Conservation (phyloP, 2,329 filamentous ascomycete genomes). For the Pseudocercospora eumusae region DNA sequence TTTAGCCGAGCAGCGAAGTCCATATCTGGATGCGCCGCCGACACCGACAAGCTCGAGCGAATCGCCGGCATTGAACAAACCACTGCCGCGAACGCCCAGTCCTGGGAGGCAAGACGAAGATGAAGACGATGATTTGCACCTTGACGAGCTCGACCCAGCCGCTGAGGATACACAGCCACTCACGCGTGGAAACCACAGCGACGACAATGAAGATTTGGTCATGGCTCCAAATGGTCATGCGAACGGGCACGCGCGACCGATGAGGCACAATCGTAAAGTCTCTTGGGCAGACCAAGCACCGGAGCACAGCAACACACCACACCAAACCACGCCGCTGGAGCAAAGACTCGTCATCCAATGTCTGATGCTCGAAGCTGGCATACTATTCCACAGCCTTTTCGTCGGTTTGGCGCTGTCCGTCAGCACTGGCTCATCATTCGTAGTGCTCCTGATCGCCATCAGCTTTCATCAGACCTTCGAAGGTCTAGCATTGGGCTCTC, state of each 20-base stretch:
- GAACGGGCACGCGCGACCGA: constrained; percentile 19
- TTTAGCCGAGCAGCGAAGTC: constrained; percentile 28
- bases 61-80: constrained; percentile 34
- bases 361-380: constrained; percentile 72
- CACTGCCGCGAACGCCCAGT: constrained; percentile 34
- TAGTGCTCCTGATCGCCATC: constrained; percentile 68
- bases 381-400: constrained; percentile 76
- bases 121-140: constrained; percentile 35
- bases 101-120: constrained; percentile 14
- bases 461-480: constrained; percentile 71
- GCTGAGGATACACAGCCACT: constrained; percentile 31
- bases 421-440: constrained; percentile 64
- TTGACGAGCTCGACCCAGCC: constrained; percentile 39
- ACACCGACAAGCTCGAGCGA: constrained; percentile 15
- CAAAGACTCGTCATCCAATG: constrained; percentile 71
- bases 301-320: constrained; percentile 11
- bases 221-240: constrained; percentile 21
- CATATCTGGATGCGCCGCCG: constrained; percentile 24
- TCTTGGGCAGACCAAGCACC: constrained; percentile 26
- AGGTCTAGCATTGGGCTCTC: constrained; percentile 68
- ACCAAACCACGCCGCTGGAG: constrained; percentile 42
- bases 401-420: constrained; percentile 73
- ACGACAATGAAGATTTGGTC: constrained; percentile 19
- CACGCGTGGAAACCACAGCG: constrained; percentile 23
- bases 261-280: constrained; percentile 22